Percentiles rank a stretch among this genome's conserved stretches.
Conservation (phyloP, 2,329 filamentous ascomycete genomes). For the Tolypocladium nubicola region DNA sequence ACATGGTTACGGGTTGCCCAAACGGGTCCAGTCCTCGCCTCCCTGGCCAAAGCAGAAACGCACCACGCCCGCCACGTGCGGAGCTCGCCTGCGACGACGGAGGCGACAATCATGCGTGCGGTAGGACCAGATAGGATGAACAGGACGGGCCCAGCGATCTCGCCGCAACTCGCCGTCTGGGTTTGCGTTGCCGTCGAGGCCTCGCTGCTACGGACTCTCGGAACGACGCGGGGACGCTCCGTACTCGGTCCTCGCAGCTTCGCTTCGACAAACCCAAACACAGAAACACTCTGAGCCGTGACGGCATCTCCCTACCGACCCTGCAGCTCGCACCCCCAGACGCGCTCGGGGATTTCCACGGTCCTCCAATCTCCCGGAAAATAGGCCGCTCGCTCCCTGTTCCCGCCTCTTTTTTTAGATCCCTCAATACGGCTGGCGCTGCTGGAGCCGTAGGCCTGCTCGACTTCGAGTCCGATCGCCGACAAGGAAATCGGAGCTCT, state of each 20-base stretch:
- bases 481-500: neutral
- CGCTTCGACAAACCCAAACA: no score
- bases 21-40: neutral
- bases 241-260: neutral
- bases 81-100: neutral
- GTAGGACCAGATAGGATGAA: constrained; percentile 1
- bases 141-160: neutral
- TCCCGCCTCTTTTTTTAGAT: constrained; percentile 1
- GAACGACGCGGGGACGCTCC: neutral
- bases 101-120: neutral
- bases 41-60: neutral
- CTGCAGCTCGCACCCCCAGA: neutral
- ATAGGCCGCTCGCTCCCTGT: neutral
- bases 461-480: neutral
- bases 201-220: neutral
- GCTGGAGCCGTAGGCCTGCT: neutral
- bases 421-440: neutral
- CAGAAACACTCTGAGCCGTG: neutral
- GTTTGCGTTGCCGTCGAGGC: neutral
- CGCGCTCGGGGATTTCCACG: neutral
- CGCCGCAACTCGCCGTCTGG: neutral
- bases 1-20: neutral
- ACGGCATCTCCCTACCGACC: neutral
- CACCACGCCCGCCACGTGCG: constrained; percentile 1
- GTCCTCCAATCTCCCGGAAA: constrained; percentile 1